phyloP scores from a whole-genome alignment of 495 filamentous ascomycete species.

The Penicillium paradoxum region DNA sequence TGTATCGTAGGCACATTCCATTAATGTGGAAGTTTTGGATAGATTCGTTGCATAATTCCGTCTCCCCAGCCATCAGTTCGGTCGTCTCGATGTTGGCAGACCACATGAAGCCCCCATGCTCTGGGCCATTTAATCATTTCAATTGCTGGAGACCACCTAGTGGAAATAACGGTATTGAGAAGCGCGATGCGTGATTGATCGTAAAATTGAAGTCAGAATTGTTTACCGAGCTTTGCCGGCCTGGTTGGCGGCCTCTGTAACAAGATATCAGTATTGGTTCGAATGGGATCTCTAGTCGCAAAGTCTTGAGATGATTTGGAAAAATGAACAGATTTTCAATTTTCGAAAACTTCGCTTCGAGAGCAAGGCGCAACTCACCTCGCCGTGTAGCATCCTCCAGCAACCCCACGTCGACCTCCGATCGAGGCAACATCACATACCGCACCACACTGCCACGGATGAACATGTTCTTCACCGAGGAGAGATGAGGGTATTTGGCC shows the following conservation, averaged over 20 bases:
- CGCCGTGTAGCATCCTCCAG: constrained; percentile 94
- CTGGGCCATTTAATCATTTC: constrained; percentile 6
- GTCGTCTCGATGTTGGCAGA: background rate
- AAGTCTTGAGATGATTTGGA: background rate
- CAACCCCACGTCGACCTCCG: constrained; percentile 80
- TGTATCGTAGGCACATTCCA: background rate
- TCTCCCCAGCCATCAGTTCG: background rate
- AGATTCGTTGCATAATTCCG: background rate
- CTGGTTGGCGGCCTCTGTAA: constrained; percentile 49
- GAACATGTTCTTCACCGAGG: constrained; percentile 97
- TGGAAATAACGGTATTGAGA: constrained; percentile 17
- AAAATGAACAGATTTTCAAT: background rate
- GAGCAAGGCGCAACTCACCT: constrained; percentile 51
- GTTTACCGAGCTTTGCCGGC: constrained; percentile 45
- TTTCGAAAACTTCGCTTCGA: background rate
- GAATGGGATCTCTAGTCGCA: background rate
- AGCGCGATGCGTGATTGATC: constrained; percentile 12
- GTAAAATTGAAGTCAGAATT: constrained; percentile 6
- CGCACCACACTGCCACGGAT: constrained; percentile 94
- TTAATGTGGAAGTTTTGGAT: background rate
- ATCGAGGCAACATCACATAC: constrained; percentile 88
- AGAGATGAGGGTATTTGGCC: constrained; percentile 85
- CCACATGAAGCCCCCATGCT: background rate
- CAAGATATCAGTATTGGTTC: constrained; percentile 9
- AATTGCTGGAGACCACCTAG: constrained; percentile 18